Base-by-base conservation (phyloP, 2,329 filamentous ascomycete species). In the Rutstroemia sp. region DNA sequence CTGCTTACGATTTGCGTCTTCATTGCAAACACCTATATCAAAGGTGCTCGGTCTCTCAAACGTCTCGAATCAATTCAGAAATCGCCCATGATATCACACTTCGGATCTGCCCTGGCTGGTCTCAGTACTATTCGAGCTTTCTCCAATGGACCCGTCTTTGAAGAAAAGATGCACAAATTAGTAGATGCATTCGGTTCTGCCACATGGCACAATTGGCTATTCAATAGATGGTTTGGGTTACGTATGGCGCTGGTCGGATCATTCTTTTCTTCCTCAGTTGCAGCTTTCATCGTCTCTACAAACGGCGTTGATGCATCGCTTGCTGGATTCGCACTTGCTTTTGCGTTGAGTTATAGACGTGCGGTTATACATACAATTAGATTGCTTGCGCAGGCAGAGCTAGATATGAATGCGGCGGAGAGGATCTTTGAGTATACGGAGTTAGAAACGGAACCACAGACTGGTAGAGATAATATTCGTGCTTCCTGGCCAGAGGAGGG, bases 341-440 rank as follows among this genome's bases (percentile, higher is more conserved):
- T 91, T 70, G 80, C 86, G 0, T 73, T 91, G 40, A 81, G 86
- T 56, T 88, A 89, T 66, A 80, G 83, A 0, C 72, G 72, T 23
- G 76, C 77, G 16, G 78, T 89, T 57, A 77, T 83, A 46, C 84
- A 79, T 77, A 76, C 80, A 0, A 78, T 89, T 38, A 77, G 84
- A 4, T 72, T 82, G 48, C 88, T 87, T 66, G 79, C 86, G 0
- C 82, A 80, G 58, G 73, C 88, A 21, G 88, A 92, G 67, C 73
- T 90, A 6, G 81, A 87, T 65, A 89, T 91, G 85, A 90, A 90
- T 65, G 80, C 86, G 0, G 82, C 83, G 0, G 88, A 91, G 71
- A 78, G 88, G 44, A 81, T 92, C 17, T 74, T 89, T 6, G 87
- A 91, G 68, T 92, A 91, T 68, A 79, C 83, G 0, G 78, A 83